Base-by-base conservation (phyloP, 257 asterid genomes). In the Scutellaria galericulata region DNA sequence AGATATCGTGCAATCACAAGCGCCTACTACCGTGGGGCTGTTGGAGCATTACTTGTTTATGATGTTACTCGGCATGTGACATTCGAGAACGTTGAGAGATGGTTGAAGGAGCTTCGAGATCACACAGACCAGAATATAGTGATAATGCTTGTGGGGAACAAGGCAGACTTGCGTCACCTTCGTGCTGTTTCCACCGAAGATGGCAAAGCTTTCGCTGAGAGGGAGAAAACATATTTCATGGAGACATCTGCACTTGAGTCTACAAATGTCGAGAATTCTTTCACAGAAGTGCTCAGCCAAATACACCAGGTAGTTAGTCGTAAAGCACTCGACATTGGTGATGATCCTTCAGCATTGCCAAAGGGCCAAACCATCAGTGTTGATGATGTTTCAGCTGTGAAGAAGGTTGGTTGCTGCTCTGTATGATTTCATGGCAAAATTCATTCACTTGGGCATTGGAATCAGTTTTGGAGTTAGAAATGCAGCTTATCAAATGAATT, bases 161-260 rank as follows among this genome's bases (percentile, higher is more conserved):
- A 87, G 83, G 93, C 90, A 7, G 93, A 87, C 64, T 67, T 87
- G 70, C 87, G 88, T 6, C 90, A 87, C 82, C 75, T 85, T 24
- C 87, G 90, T 8, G 90, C 90, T 66, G 93, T 87, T 35, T 82
- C 90, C 45, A 83, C 88, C 0, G 90, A 87, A 77, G 90, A 85
- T 0, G 90, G 85, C 20, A 75, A 75, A 53, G 76, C 88, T 48
- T 88, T 80, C 64, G 81, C 93, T 47, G 88, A 85, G 81, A 83
- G 79, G 72, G 90, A 85, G 57, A 85, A 70, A 7, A 79, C 84
- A 9, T 87, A 75, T 62, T 87, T 85, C 27, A 85, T 87, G 85
- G 93, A 87, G 77, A 87, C 93, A 9, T 87, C 93, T 4, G 93
- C 93, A 20, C 93, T 87, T 0, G 93, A 87, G 73, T 85, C 90